A percentile compares a stretch with the other conserved stretches of the same genome.
Evolutionary conservation across 2,329 filamentous ascomycete genomes (phyloP).

Genomic region (Diplodia corticola): DNA sequence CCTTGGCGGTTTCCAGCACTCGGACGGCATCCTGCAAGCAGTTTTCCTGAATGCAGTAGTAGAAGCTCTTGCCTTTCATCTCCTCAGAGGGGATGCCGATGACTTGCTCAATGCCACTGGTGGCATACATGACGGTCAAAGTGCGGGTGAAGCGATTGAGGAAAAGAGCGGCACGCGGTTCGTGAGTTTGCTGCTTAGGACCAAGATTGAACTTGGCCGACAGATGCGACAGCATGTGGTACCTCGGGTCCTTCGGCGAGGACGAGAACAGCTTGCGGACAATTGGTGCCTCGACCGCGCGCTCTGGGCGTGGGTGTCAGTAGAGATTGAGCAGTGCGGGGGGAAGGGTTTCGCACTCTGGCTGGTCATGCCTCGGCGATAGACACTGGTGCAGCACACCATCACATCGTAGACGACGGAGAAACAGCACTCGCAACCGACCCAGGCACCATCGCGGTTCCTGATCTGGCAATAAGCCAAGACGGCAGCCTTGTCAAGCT

Average conservation of each 20-base stretch:
- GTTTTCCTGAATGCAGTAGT: constrained; percentile 78
- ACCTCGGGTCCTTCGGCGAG: constrained; percentile 78
- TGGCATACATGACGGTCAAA: constrained; percentile 83
- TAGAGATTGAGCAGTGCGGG: constrained; percentile 6
- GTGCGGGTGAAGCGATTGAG: constrained; percentile 84
- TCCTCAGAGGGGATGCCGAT: constrained; percentile 70
- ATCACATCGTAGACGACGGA: constrained; percentile 86
- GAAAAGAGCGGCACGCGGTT: constrained; percentile 80
- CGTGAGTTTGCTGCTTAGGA: constrained; percentile 60
- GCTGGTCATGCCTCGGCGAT: constrained; percentile 66
- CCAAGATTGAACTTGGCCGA: constrained; percentile 73
- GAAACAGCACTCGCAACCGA: constrained; percentile 85
- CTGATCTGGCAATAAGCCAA: constrained; percentile 75
- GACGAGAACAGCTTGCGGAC: constrained; percentile 79
- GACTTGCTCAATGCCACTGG: constrained; percentile 72
- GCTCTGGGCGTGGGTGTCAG: constrained; percentile 54
- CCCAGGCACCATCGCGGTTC: constrained; percentile 68
- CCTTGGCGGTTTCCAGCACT: constrained; percentile 81
- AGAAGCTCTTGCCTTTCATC: constrained; percentile 77
- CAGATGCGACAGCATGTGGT: constrained; percentile 85
- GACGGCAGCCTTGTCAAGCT: constrained; percentile 81
- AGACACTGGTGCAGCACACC: constrained; percentile 80
- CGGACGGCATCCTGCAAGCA: constrained; percentile 75
- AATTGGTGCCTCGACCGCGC: constrained; percentile 74
- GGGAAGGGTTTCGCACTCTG: constrained; percentile 61